Percentiles rank a stretch among this genome's conserved stretches.
Evolutionary conservation across 495 filamentous ascomycete species (phyloP).

Genomic region (Schizothecium vesticola): DNA sequence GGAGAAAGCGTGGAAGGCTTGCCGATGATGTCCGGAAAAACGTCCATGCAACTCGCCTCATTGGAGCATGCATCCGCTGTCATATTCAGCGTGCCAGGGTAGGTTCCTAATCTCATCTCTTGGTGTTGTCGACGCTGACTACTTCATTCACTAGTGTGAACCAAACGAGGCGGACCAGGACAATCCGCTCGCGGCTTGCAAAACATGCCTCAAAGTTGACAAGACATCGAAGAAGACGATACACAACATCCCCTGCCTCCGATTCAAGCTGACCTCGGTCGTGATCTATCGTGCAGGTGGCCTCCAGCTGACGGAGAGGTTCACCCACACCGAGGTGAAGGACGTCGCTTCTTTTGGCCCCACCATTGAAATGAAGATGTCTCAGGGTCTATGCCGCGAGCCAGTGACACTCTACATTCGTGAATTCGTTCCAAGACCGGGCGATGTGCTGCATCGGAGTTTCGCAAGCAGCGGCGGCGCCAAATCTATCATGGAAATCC

Average conservation of each 20-base stretch:
- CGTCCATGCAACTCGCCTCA: constrained; percentile 31
- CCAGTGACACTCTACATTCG: constrained; percentile 32
- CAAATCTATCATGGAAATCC: constrained; percentile 15
- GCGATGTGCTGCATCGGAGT: constrained; percentile 27
- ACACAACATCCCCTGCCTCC: constrained; percentile 36
- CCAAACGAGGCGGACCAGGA: constrained; percentile 24
- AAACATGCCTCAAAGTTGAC: constrained; percentile 31
- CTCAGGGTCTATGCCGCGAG: constrained; percentile 24
- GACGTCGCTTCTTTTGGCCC: constrained; percentile 27
- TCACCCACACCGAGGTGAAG: constrained; percentile 31
- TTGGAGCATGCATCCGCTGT: constrained; percentile 42
- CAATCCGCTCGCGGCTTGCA: constrained; percentile 29
- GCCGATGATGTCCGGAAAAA: background rate
- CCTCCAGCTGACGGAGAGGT: constrained; percentile 35
- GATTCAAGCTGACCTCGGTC: constrained; percentile 35
- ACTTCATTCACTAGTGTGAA: constrained; percentile 9
- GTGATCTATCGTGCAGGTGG: constrained; percentile 35
- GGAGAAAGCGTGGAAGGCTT: background rate
- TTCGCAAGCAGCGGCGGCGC: constrained; percentile 22
- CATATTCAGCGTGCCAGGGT: constrained; percentile 40
- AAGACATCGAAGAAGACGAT: constrained; percentile 41
- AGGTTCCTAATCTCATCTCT: constrained; percentile 15
- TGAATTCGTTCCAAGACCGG: constrained; percentile 25
- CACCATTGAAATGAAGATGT: constrained; percentile 28
- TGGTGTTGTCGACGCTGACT: background rate